Evolutionary conservation across 352 stramenopile genomes (phyloP), one percentile per base, ranked within the genome.

Genomic region (Phytophthora foliorum): DNA sequence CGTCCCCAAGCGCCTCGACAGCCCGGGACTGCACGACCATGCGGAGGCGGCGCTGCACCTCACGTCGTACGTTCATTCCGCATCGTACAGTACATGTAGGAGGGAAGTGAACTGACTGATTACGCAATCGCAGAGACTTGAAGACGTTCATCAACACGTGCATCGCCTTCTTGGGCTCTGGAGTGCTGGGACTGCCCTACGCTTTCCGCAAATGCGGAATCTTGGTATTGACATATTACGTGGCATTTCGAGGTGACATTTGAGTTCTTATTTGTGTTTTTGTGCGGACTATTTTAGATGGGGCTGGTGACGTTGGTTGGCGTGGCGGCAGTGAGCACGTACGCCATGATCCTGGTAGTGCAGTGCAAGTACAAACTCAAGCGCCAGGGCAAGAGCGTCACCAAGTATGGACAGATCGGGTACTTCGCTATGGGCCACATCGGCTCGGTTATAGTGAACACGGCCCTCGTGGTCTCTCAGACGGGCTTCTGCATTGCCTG

Each of bases 101-200:
- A 5, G 25, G 7, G 29, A 46, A 31, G 44, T 32, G 44, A 36
- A 57, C 36, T 57, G 24, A 62, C 17, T 59, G 52, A 53, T 62
- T 46, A 44, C 48, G 59, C 36, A 31, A 55, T 50, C 25, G 19
- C 52, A 88, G 80, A 8, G 84, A 92, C 59, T 41, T 77, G 14
- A 84, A 84, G 50, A 88, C 75, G 42, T 93, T 93, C 56, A 71
- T 77, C n/a, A 93, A 93, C 59, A 86, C 80, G 19, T 86, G 97
- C 57, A 98, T 98, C 67, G 91, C 88, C 16, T 98, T 98, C 77
- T 80, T 98, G 0, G 94, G 94, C 22, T 96, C 94, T 6, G 94
- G 94, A 27, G 85, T 98, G 10, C 75, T 98, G 21, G 94, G 92
- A 0, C 69, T 98, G 8, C 94, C 94, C 9, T 96, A 92, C 73